Evolutionary conservation across 495 filamentous ascomycete species (phyloP), one percentile per base, ranked within the genome.

Genomic region (Podospora pseudoanserina): DNA sequence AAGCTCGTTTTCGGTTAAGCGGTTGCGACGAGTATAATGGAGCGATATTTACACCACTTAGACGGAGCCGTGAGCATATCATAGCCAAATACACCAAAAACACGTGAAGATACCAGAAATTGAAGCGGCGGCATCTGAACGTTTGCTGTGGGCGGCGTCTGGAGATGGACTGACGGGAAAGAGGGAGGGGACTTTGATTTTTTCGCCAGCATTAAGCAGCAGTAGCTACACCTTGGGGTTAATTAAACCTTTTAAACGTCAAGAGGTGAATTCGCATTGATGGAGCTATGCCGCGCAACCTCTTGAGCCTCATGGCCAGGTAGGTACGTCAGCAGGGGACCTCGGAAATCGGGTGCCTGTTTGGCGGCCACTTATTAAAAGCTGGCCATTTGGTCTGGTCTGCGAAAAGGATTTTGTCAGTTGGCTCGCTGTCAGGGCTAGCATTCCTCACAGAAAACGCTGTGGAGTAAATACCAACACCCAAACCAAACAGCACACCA

Each of bases 1-100:
- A 89, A 89, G 72, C 84, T 98, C 67, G 84, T 94, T 70, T 93
- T 91, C 80, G 77, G 64, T 57, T 65, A 58, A 58, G 23, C 23
- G n/a, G 6, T 58, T 20, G 7, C 0, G 39, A 11, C 39, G 39
- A 49, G 15, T 16, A 13, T 49, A 13, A 49, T 11, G 39, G 9
- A 49, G 15, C 2, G 39, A 18, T 49, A 49, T 13, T 11, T 3
- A 13, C 23, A 13, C 15, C 39, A 49, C 15, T 23, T n/a, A 39
- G 56, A 65, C 23, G 39, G 55, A 56, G 62, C 39, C 39, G 13
- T 49, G 39, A 49, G 39, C 6, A 49, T 49, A 49, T 13, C 7
- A 13, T 49, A 49, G 39, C 39, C 39, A 49, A 49, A 49, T 49
- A 49, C 39, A 49, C 39, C 7, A 49, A 49, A 49, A 49, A 49